phyloP scores from a whole-genome alignment of 2,329 filamentous ascomycete species.

The Juglanconis sp. region DNA sequence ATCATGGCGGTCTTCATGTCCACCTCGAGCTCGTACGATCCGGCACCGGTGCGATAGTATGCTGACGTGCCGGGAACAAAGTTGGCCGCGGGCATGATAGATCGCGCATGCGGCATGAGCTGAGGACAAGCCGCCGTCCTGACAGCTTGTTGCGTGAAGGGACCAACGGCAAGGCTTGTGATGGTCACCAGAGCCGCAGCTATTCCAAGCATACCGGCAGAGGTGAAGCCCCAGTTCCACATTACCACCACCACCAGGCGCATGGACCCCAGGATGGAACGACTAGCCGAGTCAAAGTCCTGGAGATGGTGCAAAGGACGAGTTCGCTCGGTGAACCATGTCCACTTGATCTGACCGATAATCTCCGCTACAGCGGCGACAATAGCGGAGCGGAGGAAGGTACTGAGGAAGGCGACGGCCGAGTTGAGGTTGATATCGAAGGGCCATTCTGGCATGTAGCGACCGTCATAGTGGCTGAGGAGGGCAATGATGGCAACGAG shows the following conservation, averaged over 20 bases:
- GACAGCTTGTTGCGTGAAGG: constrained; percentile 30
- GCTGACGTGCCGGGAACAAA: constrained; percentile 11
- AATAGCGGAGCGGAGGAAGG: constrained; percentile 23
- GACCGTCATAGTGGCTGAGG: constrained; percentile 6
- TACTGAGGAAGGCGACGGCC: constrained; percentile 20
- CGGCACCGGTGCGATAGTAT: constrained; percentile 22
- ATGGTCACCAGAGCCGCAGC: constrained; percentile 24
- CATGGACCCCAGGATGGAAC: constrained; percentile 26
- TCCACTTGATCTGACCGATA: constrained; percentile 32
- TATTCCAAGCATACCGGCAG: constrained; percentile 19
- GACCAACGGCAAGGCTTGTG: constrained; percentile 27
- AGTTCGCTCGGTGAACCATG: constrained; percentile 26
- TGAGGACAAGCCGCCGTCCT: constrained; percentile 22
- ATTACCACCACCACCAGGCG: constrained; percentile 21
- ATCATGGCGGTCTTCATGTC: constrained; percentile 31
- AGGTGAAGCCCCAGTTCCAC: constrained; percentile 14
- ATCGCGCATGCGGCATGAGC: constrained; percentile 10
- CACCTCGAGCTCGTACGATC: constrained; percentile 23
- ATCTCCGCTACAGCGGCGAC: constrained; percentile 27
- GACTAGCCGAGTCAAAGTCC: constrained; percentile 30
- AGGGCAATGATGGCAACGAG: constrained; percentile 12
- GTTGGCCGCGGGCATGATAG: constrained; percentile 9
- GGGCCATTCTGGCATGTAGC: constrained; percentile 22
- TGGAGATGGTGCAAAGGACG: constrained; percentile 28
- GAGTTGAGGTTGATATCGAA: constrained; percentile 24